A percentile compares a stretch with the other conserved stretches of the same genome.
These are phyloP conservation scores for Colletotrichum australisinense DNA, from an alignment of 2,329 filamentous ascomycete genomes.

Conservation along the genomic window DNA sequence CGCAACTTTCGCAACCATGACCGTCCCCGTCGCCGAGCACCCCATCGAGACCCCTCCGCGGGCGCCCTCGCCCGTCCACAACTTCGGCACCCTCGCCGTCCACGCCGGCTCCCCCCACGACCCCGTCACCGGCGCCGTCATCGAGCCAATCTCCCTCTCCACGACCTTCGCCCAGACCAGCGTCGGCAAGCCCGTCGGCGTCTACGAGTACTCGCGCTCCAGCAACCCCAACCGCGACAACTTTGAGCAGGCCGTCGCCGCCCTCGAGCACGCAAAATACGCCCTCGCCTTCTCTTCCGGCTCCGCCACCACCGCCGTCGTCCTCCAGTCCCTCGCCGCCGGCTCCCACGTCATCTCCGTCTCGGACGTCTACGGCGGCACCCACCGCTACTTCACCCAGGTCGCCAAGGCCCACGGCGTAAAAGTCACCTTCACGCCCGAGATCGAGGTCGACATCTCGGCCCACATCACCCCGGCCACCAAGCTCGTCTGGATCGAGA, in stretches of 20 bases:
- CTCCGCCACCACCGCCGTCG: constrained; percentile 91
- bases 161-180: constrained; percentile 95
- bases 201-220: constrained; percentile 93
- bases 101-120: constrained; percentile 94
- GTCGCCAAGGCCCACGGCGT: constrained; percentile 95
- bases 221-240: constrained; percentile 95
- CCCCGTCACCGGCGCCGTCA: constrained; percentile 92
- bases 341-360: constrained; percentile 96
- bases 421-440: constrained; percentile 91
- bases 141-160: constrained; percentile 94
- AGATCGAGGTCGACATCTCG: constrained; percentile 88
- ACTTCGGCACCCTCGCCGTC: constrained; percentile 93
- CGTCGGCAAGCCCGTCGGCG: constrained; percentile 87
- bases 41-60: constrained; percentile 43
- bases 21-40: constrained; percentile 43
- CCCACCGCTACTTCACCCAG: constrained; percentile 98
- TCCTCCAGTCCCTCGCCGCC: constrained; percentile 90
- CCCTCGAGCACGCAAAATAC: constrained; percentile 91
- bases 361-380: constrained; percentile 97
- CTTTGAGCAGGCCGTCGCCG: constrained; percentile 91
- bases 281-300: constrained; percentile 95
- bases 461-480: constrained; percentile 89
- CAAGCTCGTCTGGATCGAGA: constrained; percentile 97
- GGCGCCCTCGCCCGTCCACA: constrained; percentile 74
- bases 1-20: constrained; percentile 39